Evolutionary conservation across 2,329 filamentous ascomycete genomes (phyloP).

Genomic region (Fusarium floridanum): DNA sequence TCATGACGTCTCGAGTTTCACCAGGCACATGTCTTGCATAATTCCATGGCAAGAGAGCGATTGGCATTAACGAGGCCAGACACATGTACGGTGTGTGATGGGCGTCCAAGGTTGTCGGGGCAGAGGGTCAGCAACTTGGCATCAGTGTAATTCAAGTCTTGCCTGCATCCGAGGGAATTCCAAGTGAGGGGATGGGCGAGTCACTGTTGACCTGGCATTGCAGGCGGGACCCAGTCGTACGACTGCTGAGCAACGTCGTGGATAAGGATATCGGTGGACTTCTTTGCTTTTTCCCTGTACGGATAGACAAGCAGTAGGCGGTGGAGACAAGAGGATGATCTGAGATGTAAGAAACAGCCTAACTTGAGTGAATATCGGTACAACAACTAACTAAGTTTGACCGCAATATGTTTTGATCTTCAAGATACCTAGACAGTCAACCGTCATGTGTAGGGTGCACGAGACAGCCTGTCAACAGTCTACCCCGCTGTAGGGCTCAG

Average conservation of each 20-base stretch:
- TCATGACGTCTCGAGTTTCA: neutral
- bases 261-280: neutral
- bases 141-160: neutral
- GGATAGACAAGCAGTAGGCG: neutral
- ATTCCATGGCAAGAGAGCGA: neutral
- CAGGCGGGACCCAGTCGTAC: constrained; percentile 8
- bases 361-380: neutral
- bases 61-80: neutral
- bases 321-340: neutral
- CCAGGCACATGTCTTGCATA: neutral
- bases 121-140: neutral
- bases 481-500: neutral
- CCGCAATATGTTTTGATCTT: neutral
- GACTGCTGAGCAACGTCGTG: constrained; percentile 1
- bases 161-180: neutral
- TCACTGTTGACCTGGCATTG: neutral
- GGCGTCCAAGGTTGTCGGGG: neutral
- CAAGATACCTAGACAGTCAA: neutral
- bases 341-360: neutral
- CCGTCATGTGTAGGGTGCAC: neutral
- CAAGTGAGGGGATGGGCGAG: neutral
- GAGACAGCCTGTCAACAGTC: neutral
- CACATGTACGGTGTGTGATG: neutral
- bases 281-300: neutral
- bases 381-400: neutral